Evolutionary conservation across 2,329 filamentous ascomycete genomes (phyloP), one percentile per base, ranked within the genome.

Genomic region (Venturia carpophila): DNA sequence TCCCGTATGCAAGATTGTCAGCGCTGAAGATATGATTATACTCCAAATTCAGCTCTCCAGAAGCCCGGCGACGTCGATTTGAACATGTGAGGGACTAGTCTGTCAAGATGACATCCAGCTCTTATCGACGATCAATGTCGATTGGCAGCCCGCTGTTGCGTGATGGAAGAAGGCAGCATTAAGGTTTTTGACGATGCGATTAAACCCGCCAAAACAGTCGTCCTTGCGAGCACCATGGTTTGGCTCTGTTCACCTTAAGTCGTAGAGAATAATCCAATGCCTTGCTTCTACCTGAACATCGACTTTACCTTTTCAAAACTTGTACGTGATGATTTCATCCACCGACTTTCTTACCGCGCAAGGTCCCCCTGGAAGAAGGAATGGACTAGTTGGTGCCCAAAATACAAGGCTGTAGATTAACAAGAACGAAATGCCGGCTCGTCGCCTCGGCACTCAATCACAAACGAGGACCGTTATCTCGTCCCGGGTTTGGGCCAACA

Each of bases 351-450:
- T 34, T 34, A 11, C 49, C 24, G 27, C 5, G 49, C 49, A 55
- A 55, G 49, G 49, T 24, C 30, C n/a, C n/a, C 49, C 27, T 34
- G 15, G 49, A 19, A 4, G 11, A 47, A 47, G n/a, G 9, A 24
- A 47, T 11, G n/a, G 45, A 47, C 45, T 47, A 47, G 45, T 47
- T 47, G 19, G n/a, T 47, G 45, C 45, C 45, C 45, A 47, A 55
- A 34, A 30, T 17, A 15, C 24, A 34, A 55, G 49, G 49, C 49
- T 55, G 49, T 55, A 30, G 17, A 55, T 55, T 15, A 10, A 24
- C 49, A 34, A 15, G 24, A 55, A 55, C 24, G 15, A 34, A 55
- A 10, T 27, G 49, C 10, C 17, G 49, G 49, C 15, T 34, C 27
- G 5, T 34, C 24, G 30, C 49, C 30, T 34, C 24, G 49, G n/a